These are phyloP conservation scores for Aspergillus fischeri DNA, from an alignment of 2,329 filamentous ascomycete species.

Conservation along the genomic window DNA sequence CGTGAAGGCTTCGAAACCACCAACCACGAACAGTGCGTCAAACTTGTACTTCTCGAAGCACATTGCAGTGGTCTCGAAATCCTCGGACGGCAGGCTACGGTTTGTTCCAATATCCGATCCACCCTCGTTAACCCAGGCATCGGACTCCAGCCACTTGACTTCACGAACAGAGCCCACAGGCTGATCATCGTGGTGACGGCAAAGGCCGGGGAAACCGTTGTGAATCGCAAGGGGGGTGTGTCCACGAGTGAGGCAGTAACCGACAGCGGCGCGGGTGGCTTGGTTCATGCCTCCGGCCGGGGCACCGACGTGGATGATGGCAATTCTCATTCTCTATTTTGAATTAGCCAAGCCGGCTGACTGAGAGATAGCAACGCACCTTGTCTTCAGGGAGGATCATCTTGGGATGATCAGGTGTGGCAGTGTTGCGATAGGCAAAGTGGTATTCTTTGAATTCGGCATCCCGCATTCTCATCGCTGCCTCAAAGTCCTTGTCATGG, in stretches of 20 bases:
- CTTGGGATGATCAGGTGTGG: conserved; percentile 69
- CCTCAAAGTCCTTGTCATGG: conserved; percentile 76
- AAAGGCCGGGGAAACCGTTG: conserved; percentile 93
- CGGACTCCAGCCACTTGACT: conserved; percentile 89
- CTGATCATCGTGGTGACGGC: conserved; percentile 80
- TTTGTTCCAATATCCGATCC: conserved; percentile 98
- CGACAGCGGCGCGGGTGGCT: conserved; percentile 85
- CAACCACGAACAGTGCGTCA: conserved; percentile 85
- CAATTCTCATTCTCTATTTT: conserved; percentile 76
- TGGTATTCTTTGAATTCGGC: conserved; percentile 93
- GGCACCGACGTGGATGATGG: conserved; percentile 94
- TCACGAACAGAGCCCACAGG: conserved; percentile 78
- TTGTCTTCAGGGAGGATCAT: conserved; percentile 66
- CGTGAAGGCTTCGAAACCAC: conserved; percentile 95
- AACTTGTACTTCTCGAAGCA: conserved; percentile 84
- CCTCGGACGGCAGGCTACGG: conserved; percentile 83
- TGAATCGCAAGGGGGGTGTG: conserved; percentile 90
- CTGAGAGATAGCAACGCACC: conserved; percentile 43
- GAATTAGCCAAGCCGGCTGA: conserved; percentile 23
- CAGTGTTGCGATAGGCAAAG: conserved; percentile 85
- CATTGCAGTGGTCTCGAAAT: conserved; percentile 75
- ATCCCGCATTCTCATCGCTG: conserved; percentile 83
- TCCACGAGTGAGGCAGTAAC: conserved; percentile 87
- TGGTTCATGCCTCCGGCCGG: conserved; percentile 98
- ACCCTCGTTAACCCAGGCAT: conserved; percentile 92